These are phyloP conservation scores for Penicillium sp. DNA, from an alignment of 2,329 filamentous ascomycete genomes.

Conservation along the genomic window DNA sequence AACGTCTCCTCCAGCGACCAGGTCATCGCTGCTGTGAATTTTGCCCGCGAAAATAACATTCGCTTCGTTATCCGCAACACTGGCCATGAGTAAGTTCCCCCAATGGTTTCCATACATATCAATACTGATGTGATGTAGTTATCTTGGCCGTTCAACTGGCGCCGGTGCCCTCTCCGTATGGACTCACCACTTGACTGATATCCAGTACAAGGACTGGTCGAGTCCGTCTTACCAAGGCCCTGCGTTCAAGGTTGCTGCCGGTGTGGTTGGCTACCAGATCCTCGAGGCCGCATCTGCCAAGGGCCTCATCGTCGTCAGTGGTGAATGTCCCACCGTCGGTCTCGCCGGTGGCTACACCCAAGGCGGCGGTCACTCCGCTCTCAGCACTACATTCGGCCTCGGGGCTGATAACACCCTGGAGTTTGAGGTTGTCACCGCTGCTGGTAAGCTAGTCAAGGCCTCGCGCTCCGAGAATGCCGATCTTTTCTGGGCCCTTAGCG, in stretches of 20 bases:
- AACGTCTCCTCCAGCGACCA: slow-evolving; percentile 32
- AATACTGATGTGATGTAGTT: slow-evolving; percentile 11
- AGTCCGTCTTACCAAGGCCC: slow-evolving; percentile 48
- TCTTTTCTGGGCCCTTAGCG: slow-evolving; percentile 22
- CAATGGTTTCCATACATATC: background rate
- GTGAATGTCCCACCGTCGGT: slow-evolving; percentile 56
- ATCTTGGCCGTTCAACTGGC: slow-evolving; percentile 59
- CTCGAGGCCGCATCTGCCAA: slow-evolving; percentile 48
- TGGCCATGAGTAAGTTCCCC: slow-evolving; percentile 38
- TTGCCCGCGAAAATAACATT: slow-evolving; percentile 51
- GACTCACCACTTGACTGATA: slow-evolving; percentile 33
- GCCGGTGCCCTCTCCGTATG: slow-evolving; percentile 47
- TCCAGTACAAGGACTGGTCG: slow-evolving; percentile 36
- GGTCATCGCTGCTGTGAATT: slow-evolving; percentile 34
- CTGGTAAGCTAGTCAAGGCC: slow-evolving; percentile 16
- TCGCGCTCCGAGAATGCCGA: slow-evolving; percentile 15
- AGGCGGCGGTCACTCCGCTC: slow-evolving; percentile 59
- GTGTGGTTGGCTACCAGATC: slow-evolving; percentile 52
- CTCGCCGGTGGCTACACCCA: slow-evolving; percentile 60
- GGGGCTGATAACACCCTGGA: slow-evolving; percentile 59
- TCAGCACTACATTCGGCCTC: slow-evolving; percentile 56
- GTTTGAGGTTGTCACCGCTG: slow-evolving; percentile 54
- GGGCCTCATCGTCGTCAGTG: slow-evolving; percentile 54
- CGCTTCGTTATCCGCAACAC: slow-evolving; percentile 49
- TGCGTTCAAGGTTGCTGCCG: slow-evolving; percentile 55